These are phyloP conservation scores for Emiliania huxleyi DNA, from an alignment of 78 protist genomes.

Conservation along the genomic window DNA sequence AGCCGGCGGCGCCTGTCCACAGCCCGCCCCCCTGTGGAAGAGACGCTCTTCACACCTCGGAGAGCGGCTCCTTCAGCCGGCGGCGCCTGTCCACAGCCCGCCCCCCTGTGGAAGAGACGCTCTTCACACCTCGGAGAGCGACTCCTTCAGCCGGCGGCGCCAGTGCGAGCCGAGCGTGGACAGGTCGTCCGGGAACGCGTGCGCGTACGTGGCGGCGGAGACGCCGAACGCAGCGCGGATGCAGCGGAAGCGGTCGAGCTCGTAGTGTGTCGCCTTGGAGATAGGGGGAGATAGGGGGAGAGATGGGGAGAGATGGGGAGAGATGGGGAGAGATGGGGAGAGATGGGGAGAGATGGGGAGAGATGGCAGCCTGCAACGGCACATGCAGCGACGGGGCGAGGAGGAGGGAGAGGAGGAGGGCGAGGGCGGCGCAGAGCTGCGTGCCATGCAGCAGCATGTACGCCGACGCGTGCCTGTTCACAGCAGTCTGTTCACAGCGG, in stretches of 20 bases:
- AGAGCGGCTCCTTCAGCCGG: too few relatives aligned
- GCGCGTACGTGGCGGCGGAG: background rate
- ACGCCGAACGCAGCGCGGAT: background rate
- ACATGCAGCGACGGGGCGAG: background rate
- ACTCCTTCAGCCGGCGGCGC: background rate
- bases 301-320: background rate
- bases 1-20: too few relatives aligned
- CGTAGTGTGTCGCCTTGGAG: background rate
- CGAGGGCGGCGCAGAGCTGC: background rate
- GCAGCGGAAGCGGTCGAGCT: background rate
- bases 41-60: too few relatives aligned
- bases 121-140: background rate
- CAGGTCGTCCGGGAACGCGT: slow-evolving; percentile 7
- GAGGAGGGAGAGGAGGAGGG: background rate
- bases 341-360: too few relatives aligned
- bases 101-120: too few relatives aligned
- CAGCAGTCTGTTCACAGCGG: too few relatives aligned
- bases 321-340: background rate
- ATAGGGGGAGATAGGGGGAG: background rate
- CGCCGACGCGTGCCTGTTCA: background rate
- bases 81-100: too few relatives aligned
- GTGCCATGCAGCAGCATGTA: background rate
- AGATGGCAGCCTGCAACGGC: background rate
- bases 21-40: too few relatives aligned
- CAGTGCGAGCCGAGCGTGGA: background rate